Evolutionary conservation across 2,329 filamentous ascomycete species (phyloP).

Genomic region (Paecilomyces dactylethromorphus): DNA sequence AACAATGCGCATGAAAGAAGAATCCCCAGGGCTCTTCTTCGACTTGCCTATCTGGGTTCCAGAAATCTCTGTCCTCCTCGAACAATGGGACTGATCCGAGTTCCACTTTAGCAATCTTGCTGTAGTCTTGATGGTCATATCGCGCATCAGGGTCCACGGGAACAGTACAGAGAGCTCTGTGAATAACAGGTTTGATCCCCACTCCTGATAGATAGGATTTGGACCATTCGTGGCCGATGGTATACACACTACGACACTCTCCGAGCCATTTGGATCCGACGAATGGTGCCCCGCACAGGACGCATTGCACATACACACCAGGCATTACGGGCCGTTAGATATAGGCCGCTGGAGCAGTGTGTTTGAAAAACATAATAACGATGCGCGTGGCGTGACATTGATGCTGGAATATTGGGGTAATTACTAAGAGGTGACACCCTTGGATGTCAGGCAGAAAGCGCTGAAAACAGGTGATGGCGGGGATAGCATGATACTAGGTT

Average conservation of each 20-base stretch:
- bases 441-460: neutral
- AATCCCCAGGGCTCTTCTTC: neutral
- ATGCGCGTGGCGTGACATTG: too few relatives aligned
- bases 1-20: neutral
- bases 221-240: neutral
- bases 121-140: neutral
- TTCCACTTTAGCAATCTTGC: neutral
- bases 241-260: neutral
- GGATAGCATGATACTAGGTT: neutral
- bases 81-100: neutral
- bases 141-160: neutral
- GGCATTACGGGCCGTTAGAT: neutral
- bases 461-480: neutral
- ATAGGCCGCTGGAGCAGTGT: neutral
- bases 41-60: neutral
- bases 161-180: neutral
- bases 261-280: neutral
- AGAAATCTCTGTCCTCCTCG: neutral
- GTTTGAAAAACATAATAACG: neutral
- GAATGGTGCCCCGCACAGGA: neutral
- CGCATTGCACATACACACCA: neutral
- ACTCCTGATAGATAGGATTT: neutral
- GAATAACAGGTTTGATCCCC: neutral
- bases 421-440: neutral
- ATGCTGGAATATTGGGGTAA: neutral